Evolutionary conservation across 2,329 filamentous ascomycete species (phyloP), one percentile per base, ranked within the genome.

Genomic region (Fusarium austroafricanum): DNA sequence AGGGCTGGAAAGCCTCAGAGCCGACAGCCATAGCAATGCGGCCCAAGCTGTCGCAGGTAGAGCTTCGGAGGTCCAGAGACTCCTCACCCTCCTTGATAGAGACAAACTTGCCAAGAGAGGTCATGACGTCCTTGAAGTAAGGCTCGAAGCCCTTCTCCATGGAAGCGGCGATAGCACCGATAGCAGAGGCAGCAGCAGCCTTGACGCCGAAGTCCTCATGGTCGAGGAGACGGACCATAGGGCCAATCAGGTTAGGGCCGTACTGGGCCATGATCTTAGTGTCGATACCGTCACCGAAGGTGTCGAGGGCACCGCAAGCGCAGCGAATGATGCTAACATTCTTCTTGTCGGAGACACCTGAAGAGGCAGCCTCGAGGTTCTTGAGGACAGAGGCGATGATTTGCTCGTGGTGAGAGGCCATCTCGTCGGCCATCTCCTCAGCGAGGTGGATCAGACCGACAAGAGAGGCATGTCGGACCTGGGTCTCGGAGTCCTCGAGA

Each of bases 111-210:
- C 92, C 93, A 58, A 98, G 88, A n/a, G 92, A 89, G 67, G 92
- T 87, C 93, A 99, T 97, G 28, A 93, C 94, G 67, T 92, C 86
- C 73, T 93, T 89, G 78, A 98, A 97, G 85, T 92, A 98, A n/a
- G 94, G 93, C 73, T 91, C 82, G 84, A 98, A 99, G 15, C 87
- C 88, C 65, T 90, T 87, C 75, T 93, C 92, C 57, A 96, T 89
- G 53, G 94, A 93, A 15, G 91, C 90, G 31, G 96, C 96, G 71
- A 98, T 92, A 40, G 95, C 94, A 58, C 96, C 95, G 43, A 97
- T 87, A 49, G 95, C 96, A 71, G 93, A 92, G 61, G 95, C 93
- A 53, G 95, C 92, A 47, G 94, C 90, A 73, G 92, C 91, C 86
- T 97, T 97, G 79, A 97, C 91, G 79, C 92, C 94, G 79, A 90